These are phyloP conservation scores for Mrakia gelida DNA, from an alignment of 768 basidiomycete genomes.

Conservation along the genomic window DNA sequence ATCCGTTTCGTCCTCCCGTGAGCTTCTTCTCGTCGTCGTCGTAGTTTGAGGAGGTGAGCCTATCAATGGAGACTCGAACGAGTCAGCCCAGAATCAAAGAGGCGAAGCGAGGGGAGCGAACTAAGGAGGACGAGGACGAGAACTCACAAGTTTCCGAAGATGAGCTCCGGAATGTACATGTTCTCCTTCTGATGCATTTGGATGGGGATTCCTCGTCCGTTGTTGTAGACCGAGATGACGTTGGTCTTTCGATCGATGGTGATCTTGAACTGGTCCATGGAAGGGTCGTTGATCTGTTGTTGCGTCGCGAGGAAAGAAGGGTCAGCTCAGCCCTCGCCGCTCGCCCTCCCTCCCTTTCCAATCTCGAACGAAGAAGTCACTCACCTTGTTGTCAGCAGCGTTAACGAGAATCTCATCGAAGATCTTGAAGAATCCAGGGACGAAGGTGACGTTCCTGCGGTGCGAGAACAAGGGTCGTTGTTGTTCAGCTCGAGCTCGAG, in stretches of 20 bases:
- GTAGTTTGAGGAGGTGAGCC: conserved; percentile 87
- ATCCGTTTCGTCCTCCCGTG: conserved; percentile 97
- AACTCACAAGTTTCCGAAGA: conserved; percentile 78
- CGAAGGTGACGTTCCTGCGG: conserved; percentile 59
- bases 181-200: conserved; percentile 90
- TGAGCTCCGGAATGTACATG: conserved; percentile 92
- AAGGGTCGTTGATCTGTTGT: conserved; percentile 77
- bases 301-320: too few relatives aligned
- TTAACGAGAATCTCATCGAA: conserved; percentile 99
- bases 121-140: not conserved
- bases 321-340: not conserved
- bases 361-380: not conserved
- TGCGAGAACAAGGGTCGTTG: not conserved
- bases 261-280: conserved; percentile 88
- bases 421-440: conserved; percentile 98
- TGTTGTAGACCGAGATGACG: conserved; percentile 89
- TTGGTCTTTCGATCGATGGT: conserved; percentile 76
- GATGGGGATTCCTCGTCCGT: conserved; percentile 91
- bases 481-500: not conserved
- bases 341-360: not conserved
- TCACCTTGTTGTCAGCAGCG: conserved; percentile 96
- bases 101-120: not conserved
- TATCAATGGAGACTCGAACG: not conserved
- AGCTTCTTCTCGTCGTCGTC: conserved; percentile 99
- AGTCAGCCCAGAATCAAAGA: not conserved